Evolutionary conservation across 2,329 filamentous ascomycete species (phyloP).

Genomic region (Diplodia intermedia): DNA sequence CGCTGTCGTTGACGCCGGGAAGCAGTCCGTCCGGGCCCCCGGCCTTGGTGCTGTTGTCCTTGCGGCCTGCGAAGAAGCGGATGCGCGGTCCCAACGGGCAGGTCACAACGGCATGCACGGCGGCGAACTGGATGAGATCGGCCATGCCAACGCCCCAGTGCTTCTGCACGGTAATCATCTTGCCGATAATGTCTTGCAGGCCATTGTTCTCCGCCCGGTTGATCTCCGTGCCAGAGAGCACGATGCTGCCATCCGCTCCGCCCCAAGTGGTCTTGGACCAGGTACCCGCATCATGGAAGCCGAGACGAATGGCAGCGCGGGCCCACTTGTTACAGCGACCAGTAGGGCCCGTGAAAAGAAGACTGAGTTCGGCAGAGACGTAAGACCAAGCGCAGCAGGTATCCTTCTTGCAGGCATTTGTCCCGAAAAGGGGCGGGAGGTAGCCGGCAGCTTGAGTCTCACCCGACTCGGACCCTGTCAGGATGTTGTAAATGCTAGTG

Average conservation of each 20-base stretch:
- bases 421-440: conserved; percentile 36
- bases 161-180: conserved; percentile 49
- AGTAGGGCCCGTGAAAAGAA: conserved; percentile 38
- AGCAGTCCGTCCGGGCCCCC: conserved; percentile 55
- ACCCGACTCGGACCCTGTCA: conserved; percentile 40
- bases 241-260: conserved; percentile 53
- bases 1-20: conserved; percentile 52
- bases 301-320: conserved; percentile 42
- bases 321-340: conserved; percentile 42
- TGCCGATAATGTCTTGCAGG: conserved; percentile 51
- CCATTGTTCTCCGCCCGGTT: conserved; percentile 54
- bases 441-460: conserved; percentile 39
- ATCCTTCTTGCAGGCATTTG: conserved; percentile 45
- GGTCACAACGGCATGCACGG: conserved; percentile 38
- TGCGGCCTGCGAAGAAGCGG: conserved; percentile 59
- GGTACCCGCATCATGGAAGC: conserved; percentile 46
- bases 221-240: conserved; percentile 48
- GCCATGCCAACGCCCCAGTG: conserved; percentile 58
- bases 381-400: conserved; percentile 47
- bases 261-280: conserved; percentile 45
- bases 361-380: conserved; percentile 43
- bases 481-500: conserved; percentile 42
- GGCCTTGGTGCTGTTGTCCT: conserved; percentile 47
- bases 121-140: conserved; percentile 62
- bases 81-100: conserved; percentile 62